Base-by-base conservation (phyloP, 768 basidiomycete species). In the Tylopilus sp. region DNA sequence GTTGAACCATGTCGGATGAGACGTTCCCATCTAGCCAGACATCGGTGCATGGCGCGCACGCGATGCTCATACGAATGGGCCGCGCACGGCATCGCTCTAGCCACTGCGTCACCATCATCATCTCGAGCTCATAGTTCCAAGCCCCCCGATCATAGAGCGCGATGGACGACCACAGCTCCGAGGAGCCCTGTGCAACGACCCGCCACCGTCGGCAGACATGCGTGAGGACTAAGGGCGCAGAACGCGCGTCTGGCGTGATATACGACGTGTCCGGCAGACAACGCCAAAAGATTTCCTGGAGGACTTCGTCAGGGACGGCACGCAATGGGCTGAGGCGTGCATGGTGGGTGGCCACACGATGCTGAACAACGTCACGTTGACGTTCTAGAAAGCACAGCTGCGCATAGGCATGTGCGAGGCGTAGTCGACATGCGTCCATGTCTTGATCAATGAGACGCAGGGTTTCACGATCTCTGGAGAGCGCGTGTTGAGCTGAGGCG, bases 141-240 rank as follows among this genome's bases (percentile, higher is more conserved):
- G 55, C 48, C 18, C 67, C 69, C n/a, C 51, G 55, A 40, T 71
- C 69, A 9, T 47, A 33, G 7, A 71, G 47, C 11, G 60, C 46
- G 18, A 70, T 53, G 42, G 58, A 64, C 10, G 66, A 56, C 69
- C 69, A 71, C 1, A 71, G 48, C 48, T 69, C 65, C 3, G 71
- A 66, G 2, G 71, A 64, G 5, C 57, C 52, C 15, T 62, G 58
- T 20, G 49, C 59, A 49, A 72, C 57, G 6, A 26, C 42, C 39
- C 69, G 56, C 69, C 69, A 71, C 22, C 68, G 58, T 17, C 58
- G 68, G 52, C 69, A 71, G 25, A 71, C 58, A 18, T 61, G 70
- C 1, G 67, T 61, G 35, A 72, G 65, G 35, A 71, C 48, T 8
- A 72, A 49, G 3, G 71, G 71, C 25, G 69, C 67, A 6, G 56